These are phyloP conservation scores for Aureobasidium lini DNA, from an alignment of 2,329 filamentous ascomycete genomes.

Conservation along the genomic window DNA sequence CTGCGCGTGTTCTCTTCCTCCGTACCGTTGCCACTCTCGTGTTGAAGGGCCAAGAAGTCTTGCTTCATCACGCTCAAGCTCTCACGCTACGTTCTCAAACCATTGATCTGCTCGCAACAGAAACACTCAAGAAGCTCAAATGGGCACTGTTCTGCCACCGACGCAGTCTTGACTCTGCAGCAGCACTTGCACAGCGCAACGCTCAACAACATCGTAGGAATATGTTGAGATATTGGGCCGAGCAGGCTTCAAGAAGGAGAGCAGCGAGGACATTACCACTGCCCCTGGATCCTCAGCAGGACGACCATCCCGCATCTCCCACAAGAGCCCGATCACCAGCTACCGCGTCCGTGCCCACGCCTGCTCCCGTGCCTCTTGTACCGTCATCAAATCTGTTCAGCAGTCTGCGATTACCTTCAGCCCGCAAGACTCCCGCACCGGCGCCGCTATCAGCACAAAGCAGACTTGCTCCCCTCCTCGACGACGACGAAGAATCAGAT, in stretches of 20 bases:
- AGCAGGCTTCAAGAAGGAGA: constrained; percentile 32
- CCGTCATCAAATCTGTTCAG: constrained; percentile 13
- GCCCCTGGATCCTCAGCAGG: background rate
- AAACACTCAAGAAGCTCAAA: constrained; percentile 46
- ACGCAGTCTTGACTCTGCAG: constrained; percentile 44
- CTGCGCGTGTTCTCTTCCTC: constrained; percentile 14
- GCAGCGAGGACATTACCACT: constrained; percentile 12
- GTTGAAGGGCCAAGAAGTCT: constrained; percentile 6
- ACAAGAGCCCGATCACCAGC: background rate
- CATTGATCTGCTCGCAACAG: constrained; percentile 27
- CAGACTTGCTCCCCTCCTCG: background rate
- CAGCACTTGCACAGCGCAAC: constrained; percentile 46
- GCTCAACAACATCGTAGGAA: constrained; percentile 47
- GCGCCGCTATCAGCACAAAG: background rate
- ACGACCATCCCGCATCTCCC: constrained; percentile 14
- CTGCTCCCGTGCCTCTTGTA: background rate
- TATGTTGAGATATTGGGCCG: constrained; percentile 50
- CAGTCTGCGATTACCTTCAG: constrained; percentile 12
- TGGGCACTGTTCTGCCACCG: constrained; percentile 50
- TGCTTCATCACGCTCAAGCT: constrained; percentile 32
- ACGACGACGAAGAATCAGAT: background rate
- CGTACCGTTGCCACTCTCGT: background rate
- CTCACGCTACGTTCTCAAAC: constrained; percentile 39
- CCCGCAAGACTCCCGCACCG: constrained; percentile 16
- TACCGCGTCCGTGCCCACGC: background rate